Conservation (phyloP, 495 filamentous ascomycete genomes). For the Lasiosphaeria hispida region DNA sequence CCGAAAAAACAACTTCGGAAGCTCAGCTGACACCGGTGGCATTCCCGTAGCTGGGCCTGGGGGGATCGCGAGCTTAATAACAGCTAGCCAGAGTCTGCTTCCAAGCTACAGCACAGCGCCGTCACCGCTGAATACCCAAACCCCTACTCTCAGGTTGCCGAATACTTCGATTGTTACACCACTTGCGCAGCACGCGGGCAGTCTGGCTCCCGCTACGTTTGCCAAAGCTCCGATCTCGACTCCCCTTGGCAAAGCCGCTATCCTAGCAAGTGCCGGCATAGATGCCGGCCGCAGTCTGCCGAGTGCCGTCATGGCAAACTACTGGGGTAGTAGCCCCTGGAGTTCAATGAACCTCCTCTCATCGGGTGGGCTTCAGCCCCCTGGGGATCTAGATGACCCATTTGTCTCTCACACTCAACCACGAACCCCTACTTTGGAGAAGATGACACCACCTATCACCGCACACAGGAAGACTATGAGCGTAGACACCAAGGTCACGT, state of each 20-base stretch:
- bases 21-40: slow-evolving; percentile 31
- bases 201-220: slow-evolving; percentile 77
- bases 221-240: slow-evolving; percentile 83
- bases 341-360: slow-evolving; percentile 64
- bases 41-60: slow-evolving; percentile 45
- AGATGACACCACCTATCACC: slow-evolving; percentile 19
- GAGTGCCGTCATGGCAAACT: slow-evolving; percentile 81
- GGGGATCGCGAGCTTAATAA: slow-evolving; percentile 85
- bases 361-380: slow-evolving; percentile 10
- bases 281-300: slow-evolving; percentile 70
- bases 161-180: slow-evolving; percentile 14
- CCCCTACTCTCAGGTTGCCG: slow-evolving; percentile 22
- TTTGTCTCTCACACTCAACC: slow-evolving; percentile 40
- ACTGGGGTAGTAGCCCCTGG: slow-evolving; percentile 89
- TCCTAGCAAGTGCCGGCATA: slow-evolving; percentile 70
- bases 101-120: slow-evolving; percentile 50
- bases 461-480: slow-evolving; percentile 80
- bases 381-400: slow-evolving; percentile 52
- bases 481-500: slow-evolving; percentile 58
- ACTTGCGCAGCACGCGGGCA: slow-evolving; percentile 49
- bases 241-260: slow-evolving; percentile 82
- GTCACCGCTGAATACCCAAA: slow-evolving; percentile 24
- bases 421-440: slow-evolving; percentile 37
- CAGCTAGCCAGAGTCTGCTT: slow-evolving; percentile 77
- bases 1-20: slow-evolving; percentile 65